Conservation (phyloP, 2,329 filamentous ascomycete species). For the Diplodia mutila region DNA sequence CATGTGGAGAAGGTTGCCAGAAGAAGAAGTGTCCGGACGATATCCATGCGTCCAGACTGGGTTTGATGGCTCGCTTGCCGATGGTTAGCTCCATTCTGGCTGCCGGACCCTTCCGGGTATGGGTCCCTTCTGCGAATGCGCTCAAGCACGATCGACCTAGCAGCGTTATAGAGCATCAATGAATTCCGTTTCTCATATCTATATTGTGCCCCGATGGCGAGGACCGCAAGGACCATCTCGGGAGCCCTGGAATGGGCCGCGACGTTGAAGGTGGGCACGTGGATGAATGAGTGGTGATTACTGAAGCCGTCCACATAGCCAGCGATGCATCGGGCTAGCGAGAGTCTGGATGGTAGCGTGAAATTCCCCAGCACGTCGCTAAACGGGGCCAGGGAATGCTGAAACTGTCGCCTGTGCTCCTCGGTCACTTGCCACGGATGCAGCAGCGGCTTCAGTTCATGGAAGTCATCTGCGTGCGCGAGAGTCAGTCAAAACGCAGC, state of each 20-base stretch:
- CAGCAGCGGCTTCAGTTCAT: slow-evolving; percentile 20
- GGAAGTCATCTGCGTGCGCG: slow-evolving; percentile 12
- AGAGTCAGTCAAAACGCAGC: background rate
- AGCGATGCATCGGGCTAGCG: slow-evolving; percentile 3
- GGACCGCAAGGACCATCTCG: background rate
- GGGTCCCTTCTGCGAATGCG: slow-evolving; percentile 13
- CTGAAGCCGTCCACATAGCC: slow-evolving; percentile 20
- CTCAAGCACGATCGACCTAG: slow-evolving; percentile 1
- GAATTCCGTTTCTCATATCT: slow-evolving; percentile 8
- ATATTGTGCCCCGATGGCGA: slow-evolving; percentile 19
- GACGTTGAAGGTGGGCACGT: slow-evolving; percentile 12
- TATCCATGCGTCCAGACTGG: slow-evolving; percentile 28
- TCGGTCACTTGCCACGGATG: slow-evolving; percentile 16
- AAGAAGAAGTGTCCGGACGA: slow-evolving; percentile 27
- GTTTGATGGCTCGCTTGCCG: slow-evolving; percentile 19
- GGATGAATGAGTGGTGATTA: slow-evolving; percentile 14
- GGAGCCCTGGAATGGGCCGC: background rate
- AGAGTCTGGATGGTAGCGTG: slow-evolving; percentile 11
- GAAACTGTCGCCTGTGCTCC: slow-evolving; percentile 3
- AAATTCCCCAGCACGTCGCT: background rate
- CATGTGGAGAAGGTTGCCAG: slow-evolving; percentile 11
- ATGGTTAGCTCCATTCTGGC: slow-evolving; percentile 20
- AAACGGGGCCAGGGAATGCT: background rate
- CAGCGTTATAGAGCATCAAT: slow-evolving; percentile 3
- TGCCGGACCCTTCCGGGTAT: background rate